A percentile compares a stretch with the other conserved stretches of the same genome.
phyloP scores from a whole-genome alignment of 2,329 filamentous ascomycete genomes.

The Ceratocystis lukuohia region DNA sequence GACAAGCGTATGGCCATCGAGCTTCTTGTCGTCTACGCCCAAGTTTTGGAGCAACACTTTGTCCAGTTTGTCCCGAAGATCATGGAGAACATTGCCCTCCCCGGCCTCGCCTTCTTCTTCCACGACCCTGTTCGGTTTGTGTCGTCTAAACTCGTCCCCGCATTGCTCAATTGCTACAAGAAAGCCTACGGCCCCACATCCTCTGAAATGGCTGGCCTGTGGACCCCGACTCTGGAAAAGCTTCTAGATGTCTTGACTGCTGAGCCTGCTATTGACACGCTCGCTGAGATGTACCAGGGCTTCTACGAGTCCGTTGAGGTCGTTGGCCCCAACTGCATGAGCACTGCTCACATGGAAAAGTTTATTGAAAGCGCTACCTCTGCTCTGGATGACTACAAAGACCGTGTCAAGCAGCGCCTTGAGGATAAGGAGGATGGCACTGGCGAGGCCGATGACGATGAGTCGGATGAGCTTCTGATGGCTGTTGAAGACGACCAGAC shows the following conservation, averaged over 20 bases:
- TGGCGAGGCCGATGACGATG: conserved; percentile 78
- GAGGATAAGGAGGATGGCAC: conserved; percentile 64
- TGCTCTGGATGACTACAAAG: conserved; percentile 84
- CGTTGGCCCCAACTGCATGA: conserved; percentile 72
- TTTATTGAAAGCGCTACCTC: conserved; percentile 81
- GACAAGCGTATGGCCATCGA: conserved; percentile 99
- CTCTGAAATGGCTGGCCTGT: conserved; percentile 65
- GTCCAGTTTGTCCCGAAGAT: conserved; percentile 84
- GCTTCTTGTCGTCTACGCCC: conserved; percentile 90
- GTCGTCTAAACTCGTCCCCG: conserved; percentile 85
- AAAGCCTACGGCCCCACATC: conserved; percentile 75
- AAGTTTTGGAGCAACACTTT: conserved; percentile 85
- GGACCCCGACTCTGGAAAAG: conserved; percentile 76
- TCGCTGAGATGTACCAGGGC: conserved; percentile 98
- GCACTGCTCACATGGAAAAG: conserved; percentile 60
- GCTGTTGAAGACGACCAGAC: conserved; percentile 97
- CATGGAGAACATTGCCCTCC: conserved; percentile 91
- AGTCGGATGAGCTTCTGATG: conserved; percentile 72
- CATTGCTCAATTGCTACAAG: conserved; percentile 87
- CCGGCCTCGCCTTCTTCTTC: conserved; percentile 95
- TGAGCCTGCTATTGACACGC: conserved; percentile 87
- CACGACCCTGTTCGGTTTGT: conserved; percentile 93
- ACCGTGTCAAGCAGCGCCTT: conserved; percentile 66
- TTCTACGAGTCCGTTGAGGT: conserved; percentile 98
- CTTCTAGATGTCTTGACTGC: conserved; percentile 85